Evolutionary conservation across 2,329 filamentous ascomycete genomes (phyloP), one percentile per base, ranked within the genome.

Genomic region (Epichloe amarillans): DNA sequence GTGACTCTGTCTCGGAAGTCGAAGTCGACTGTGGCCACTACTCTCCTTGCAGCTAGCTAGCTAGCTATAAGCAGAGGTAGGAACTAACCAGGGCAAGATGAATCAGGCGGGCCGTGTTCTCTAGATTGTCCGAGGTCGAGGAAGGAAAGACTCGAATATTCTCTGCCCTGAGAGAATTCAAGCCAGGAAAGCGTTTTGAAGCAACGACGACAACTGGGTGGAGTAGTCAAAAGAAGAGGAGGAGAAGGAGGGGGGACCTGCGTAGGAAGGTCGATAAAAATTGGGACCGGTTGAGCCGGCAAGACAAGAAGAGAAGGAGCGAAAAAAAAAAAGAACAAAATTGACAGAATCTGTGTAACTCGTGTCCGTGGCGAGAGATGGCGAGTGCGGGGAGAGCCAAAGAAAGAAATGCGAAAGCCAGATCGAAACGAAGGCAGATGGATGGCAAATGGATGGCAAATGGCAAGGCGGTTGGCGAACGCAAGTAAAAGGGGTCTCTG

Each of bases 71-170:
- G 17, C 33, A 46, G 42, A 14, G 42, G 48, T 35, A 39, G 48
- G 48, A 49, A 39, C 21, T 36, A 41, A 43, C 21, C 5, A 14
- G 26, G 35, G 41, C 7, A 37, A 36, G 30, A 39, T 23, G 37
- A 33, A 21, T 19, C 30, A 4, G 40, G 17, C 39, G 26, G 14
- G 4, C 11, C 15, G 21, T 15, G 21, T 15, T 33, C n/a, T 30
- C 21, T 6, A 40, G 36, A 10, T 10, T 15, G 26, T 44, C 40
- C 40, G 46, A 19, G 7, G 33, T 21, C 33, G 44, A 37, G 40
- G 46, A 48, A 51, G 40, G 50, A 48, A 30, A 26, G 50, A 51
- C 50, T 42, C 15, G 39, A 21, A 21, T 40, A 8, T 40, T 14
- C 12, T 39, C 35, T 17, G 33, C 33, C 4, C 35, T 39, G 21